Base-by-base conservation (phyloP, 345 rosid genomes). In the Durio zibethinus region DNA sequence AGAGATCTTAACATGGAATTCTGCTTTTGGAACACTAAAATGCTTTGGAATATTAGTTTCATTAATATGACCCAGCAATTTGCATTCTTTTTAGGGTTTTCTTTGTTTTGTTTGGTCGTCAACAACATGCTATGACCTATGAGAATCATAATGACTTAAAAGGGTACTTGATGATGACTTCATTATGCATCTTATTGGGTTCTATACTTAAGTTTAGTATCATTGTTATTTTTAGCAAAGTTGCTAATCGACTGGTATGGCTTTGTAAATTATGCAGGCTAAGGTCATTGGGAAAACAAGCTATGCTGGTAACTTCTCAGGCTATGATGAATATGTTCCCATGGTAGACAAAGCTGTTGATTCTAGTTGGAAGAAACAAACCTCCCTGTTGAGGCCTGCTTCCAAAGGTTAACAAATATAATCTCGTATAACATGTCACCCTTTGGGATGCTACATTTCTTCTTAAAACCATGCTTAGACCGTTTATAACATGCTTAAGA, bases 301-400 rank as follows among this genome's bases (percentile, higher is more conserved):
- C 83, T 86, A 85, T 80, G 87, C 88, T 31, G 86, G 86, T 79
- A 85, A 76, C 71, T 96, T 91, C 87, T 81, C 94, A 25, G 99
- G 99, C 64, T 94, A 94, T 79, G 99, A 97, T 90, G 99, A 94
- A 83, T 97, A 92, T 78, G 94, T 97, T 60, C 99, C 98, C 10
- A 92, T 97, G 97, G 97, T 97, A 76, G 99, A 94, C 84, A 97
- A 94, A 86, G 92, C 93, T 70, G 99, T 97, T 77, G 94, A 94
- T 83, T 86, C 97, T 73, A 85, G 86, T 79, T 97, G 97, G 94
- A 91, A 89, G 87, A 92, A 89, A 80, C 92, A 87, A 83, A 72
- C 88, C 23, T 52, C 92, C 16, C 78, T 76, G 52, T 86, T 80
- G 83, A 80, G 78, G 81, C 80, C 83, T 62, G 66, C 84, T 63